Conservation (phyloP, 805 yeast genomes). For the Lipomyces starkeyi region DNA sequence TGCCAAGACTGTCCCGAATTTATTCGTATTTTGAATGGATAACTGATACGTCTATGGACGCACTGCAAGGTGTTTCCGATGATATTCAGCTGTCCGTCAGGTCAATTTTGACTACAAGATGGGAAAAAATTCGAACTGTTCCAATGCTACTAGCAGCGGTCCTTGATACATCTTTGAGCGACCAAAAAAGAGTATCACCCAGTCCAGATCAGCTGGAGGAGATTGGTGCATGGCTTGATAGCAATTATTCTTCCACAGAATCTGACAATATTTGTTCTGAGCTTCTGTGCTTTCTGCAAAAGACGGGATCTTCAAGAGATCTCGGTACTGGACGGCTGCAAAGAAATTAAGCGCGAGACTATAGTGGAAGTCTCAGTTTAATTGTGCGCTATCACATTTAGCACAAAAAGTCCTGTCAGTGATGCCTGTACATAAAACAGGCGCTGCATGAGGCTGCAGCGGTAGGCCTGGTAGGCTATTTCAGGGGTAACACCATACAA, state of each 20-base stretch:
- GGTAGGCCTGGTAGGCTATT: no score
- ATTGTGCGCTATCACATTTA: no score
- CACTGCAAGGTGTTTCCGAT: neutral
- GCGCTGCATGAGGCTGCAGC: no score
- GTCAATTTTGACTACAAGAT: neutral
- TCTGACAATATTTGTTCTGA: neutral
- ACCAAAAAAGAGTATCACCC: neutral
- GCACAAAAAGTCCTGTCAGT: neutral
- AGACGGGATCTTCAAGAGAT: neutral
- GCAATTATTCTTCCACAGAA: neutral
- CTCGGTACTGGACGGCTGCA: no score
- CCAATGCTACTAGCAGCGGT: constrained; percentile 2
- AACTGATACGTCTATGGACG: neutral
- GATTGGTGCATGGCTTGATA: neutral
- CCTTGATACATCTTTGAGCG: neutral
- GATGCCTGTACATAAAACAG: no score
- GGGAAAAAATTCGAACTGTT: neutral
- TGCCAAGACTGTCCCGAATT: neutral
- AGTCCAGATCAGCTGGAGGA: constrained; percentile 2
- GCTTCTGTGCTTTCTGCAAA: neutral
- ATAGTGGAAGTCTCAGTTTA: no score
- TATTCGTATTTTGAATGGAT: neutral
- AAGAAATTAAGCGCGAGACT: no score
- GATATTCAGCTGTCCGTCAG: neutral
- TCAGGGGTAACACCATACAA: no score